These are phyloP conservation scores for Medakamo hakoo DNA, from an alignment of 139 green algal species.

Conservation along the genomic window DNA sequence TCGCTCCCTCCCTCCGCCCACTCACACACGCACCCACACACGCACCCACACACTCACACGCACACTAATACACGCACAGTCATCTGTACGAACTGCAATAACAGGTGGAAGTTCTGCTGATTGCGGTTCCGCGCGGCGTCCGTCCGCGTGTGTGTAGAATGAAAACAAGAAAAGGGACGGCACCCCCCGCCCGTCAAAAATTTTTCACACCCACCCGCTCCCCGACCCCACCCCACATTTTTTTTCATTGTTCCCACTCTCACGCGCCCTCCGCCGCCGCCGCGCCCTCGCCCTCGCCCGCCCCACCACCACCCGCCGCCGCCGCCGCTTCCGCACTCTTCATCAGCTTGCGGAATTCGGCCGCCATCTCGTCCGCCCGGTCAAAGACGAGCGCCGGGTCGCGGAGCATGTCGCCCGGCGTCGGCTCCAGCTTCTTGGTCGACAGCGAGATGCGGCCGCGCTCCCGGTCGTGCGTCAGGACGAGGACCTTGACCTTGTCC, in stretches of 20 bases:
- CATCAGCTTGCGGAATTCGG: constrained; percentile 36
- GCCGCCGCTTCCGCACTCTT: constrained; percentile 11
- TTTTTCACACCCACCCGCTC: neutral
- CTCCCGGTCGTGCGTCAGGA: constrained; percentile 80
- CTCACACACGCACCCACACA: no score
- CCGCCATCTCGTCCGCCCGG: constrained; percentile 90
- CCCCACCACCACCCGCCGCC: neutral
- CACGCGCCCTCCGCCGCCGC: neutral
- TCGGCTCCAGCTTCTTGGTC: constrained; percentile 96
- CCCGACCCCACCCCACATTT: no score
- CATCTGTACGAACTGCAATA: constrained; percentile 53
- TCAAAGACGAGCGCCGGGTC: constrained; percentile 86
- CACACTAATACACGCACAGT: no score
- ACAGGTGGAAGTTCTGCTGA: constrained; percentile 89
- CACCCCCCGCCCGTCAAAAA: neutral
- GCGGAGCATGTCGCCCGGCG: constrained; percentile 85
- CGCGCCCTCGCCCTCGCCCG: neutral
- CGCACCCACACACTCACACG: no score
- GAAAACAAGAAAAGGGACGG: neutral
- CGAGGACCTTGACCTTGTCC: constrained; percentile 96
- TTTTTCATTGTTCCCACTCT: no score
- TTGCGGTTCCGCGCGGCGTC: neutral
- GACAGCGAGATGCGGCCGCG: constrained; percentile 71
- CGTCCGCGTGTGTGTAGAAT: neutral
- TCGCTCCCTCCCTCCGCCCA: constrained; percentile 7